Base-by-base conservation (phyloP, 441 rosid genomes). In the Cnidoscolus chayamansa region DNA sequence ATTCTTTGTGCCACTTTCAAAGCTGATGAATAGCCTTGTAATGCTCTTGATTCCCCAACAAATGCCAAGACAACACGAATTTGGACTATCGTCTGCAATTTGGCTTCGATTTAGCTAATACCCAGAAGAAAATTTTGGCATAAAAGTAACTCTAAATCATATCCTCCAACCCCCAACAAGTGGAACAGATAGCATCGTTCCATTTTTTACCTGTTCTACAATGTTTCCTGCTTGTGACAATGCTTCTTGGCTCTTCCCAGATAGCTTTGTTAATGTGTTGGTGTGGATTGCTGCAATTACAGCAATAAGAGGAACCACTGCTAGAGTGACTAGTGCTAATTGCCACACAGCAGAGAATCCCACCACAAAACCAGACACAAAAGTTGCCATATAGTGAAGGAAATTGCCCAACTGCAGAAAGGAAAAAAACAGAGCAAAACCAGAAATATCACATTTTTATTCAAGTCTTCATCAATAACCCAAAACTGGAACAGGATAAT, bases 291-390 rank as follows among this genome's bases (percentile, higher is more conserved):
- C 99, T 79, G 96, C 99, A 72, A 93, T 96, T 37, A 93, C 93
- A 76, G 97, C 99, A 59, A 96, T 96, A 68, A 96, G 86, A 53
- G 99, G 99, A 80, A 93, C 98, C 30, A 96, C 99, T 63, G 97
- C 99, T 10, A 96, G 87, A 10, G 99, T 96, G 49, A 93, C 99
- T 57, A 96, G 82, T 16, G 98, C 98, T 17, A 96, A 76, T 74
- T 96, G 99, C 99, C 99, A 96, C 51, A 90, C 98, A 62, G 99
- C 99, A 19, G 98, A 91, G 82, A 96, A 96, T 70, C 99, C 99
- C 62, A 96, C 98, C 64, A 88, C 88, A 83, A 96, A 96, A 73
- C 99, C 99, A 55, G 97, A 87, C n/a, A 91, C 99, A 75, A 93
- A 93, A 4, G 99, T 91, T 30, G 96, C 98, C 88, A 96, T 87